Evolutionary conservation across 495 filamentous ascomycete species (phyloP), one percentile per base, ranked within the genome.

Genomic region (Lasiosphaeria ovina): DNA sequence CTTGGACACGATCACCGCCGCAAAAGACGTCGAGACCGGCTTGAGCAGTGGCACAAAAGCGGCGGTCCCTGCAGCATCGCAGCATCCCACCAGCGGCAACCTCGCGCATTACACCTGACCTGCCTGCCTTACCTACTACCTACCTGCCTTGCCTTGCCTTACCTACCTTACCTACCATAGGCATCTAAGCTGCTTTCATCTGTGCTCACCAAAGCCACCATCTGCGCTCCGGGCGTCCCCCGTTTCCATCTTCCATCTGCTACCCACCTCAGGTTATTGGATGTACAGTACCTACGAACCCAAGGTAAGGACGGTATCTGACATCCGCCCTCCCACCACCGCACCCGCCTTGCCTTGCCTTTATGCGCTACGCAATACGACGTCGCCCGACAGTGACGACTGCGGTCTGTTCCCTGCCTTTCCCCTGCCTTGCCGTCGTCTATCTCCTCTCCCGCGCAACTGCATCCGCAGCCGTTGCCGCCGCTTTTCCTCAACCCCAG

Each of bases 1-100:
- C 42, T 47, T 11, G 40, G 48, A 52, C 35, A 42, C 48, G 44
- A 55, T 55, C 59, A 61, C 59, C 40, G 53, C 34, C 36, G 59
- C 32, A 62, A 38, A 24, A 56, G 54, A 62, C 59, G 44, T 32
- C 47, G 34, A 57, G 59, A 62, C 57, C 59, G 59, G 54, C 54
- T 47, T 38, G 36, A 56, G 49, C 7, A 50, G 48, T 45, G 58
- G 17, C 51, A 40, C 31, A 56, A 56, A 32, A 33, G 54, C 31
- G n/a, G 32, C 56, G 49, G 56, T 59, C 61, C 61, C 61, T 63
- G 56, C 56, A 63, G 61, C 61, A 55, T 48, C 12, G 44, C 44
- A 47, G 44, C 44, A 14, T n/a, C 44, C 44, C 61, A 51, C 51
- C 57, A 48, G 51, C 61, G 57, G 55, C 51, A 59, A 58, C 61